A percentile compares a stretch with the other conserved stretches of the same genome.
Evolutionary conservation across 1,139 yeast species (phyloP).

Genomic region (Torulaspora pretoriensis): DNA sequence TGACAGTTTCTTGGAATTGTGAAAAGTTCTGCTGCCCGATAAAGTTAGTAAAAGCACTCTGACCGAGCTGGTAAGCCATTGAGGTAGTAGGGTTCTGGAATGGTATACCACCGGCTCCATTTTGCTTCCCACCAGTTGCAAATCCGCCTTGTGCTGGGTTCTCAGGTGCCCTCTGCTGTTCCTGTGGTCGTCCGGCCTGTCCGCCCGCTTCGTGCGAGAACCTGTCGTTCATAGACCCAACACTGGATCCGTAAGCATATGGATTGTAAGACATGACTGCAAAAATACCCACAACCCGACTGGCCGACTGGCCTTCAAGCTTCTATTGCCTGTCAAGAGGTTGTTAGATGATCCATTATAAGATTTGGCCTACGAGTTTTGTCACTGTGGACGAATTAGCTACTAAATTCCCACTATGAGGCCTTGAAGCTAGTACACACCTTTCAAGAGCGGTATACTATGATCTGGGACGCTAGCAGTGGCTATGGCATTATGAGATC

Average conservation of each 20-base stretch:
- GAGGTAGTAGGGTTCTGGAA: constrained; percentile 71
- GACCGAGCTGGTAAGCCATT: constrained; percentile 86
- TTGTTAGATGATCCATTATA: background rate
- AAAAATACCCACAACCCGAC: background rate
- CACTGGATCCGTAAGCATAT: constrained; percentile 32
- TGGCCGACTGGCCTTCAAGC: background rate
- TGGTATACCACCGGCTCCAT: constrained; percentile 2
- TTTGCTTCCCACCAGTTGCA: constrained; percentile 1
- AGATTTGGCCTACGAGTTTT: too few relatives aligned
- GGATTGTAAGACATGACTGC: constrained; percentile 41
- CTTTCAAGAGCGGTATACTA: too few relatives aligned
- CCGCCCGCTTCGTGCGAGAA: constrained; percentile 12
- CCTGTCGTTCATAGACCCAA: constrained; percentile 22
- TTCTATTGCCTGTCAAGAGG: background rate
- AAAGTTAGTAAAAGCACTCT: constrained; percentile 59
- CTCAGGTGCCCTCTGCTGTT: constrained; percentile 25
- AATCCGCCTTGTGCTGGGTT: constrained; percentile 19
- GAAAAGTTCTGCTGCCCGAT: constrained; percentile 34
- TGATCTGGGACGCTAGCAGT: too few relatives aligned
- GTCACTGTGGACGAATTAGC: too few relatives aligned
- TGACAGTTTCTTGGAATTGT: constrained; percentile 34
- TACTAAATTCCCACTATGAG: too few relatives aligned
- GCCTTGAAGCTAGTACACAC: too few relatives aligned
- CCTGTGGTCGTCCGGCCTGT: constrained; percentile 5
- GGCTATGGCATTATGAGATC: too few relatives aligned